Conservation (phyloP, 495 filamentous ascomycete species). For the Hypoxylon crocopeplum region DNA sequence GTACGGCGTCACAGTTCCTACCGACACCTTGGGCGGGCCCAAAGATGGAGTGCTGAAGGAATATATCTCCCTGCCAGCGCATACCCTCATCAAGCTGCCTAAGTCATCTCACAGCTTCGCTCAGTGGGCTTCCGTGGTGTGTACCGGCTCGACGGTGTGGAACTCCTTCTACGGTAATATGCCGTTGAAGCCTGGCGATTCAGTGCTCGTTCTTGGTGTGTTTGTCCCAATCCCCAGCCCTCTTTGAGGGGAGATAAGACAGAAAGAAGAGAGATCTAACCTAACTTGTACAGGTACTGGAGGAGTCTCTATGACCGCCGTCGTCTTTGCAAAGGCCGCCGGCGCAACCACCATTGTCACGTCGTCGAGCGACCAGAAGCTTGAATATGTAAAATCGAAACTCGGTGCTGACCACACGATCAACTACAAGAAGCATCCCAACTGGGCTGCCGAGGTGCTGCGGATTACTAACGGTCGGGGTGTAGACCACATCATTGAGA, state of each 20-base stretch:
- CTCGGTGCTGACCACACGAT: slow-evolving; percentile 59
- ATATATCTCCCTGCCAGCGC: slow-evolving; percentile 7
- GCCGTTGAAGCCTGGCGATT: slow-evolving; percentile 1
- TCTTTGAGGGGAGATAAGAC: too few species aligned
- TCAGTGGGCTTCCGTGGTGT: slow-evolving; percentile 2
- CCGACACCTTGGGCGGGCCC: neutral
- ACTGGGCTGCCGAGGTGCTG: slow-evolving; percentile 69
- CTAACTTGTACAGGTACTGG: slow-evolving; percentile 34
- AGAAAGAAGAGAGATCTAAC: slow-evolving; percentile 35
- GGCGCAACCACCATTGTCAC: slow-evolving; percentile 51
- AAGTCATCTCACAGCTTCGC: neutral
- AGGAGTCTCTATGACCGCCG: slow-evolving; percentile 44
- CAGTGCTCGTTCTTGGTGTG: slow-evolving; percentile 8
- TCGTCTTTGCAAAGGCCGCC: slow-evolving; percentile 47
- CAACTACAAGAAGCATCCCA: slow-evolving; percentile 66
- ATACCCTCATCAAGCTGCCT: slow-evolving; percentile 3
- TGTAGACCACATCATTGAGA: slow-evolving; percentile 66
- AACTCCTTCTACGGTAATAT: slow-evolving; percentile 4
- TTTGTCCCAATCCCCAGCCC: slow-evolving; percentile 14
- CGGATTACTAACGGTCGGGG: slow-evolving; percentile 60
- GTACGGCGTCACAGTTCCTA: slow-evolving; percentile 25
- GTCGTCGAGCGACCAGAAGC: slow-evolving; percentile 45
- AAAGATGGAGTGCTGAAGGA: neutral
- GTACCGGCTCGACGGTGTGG: slow-evolving; percentile 8
- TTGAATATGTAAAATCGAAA: slow-evolving; percentile 22